These are phyloP conservation scores for Mycena pura DNA, from an alignment of 768 basidiomycete species.

Conservation along the genomic window DNA sequence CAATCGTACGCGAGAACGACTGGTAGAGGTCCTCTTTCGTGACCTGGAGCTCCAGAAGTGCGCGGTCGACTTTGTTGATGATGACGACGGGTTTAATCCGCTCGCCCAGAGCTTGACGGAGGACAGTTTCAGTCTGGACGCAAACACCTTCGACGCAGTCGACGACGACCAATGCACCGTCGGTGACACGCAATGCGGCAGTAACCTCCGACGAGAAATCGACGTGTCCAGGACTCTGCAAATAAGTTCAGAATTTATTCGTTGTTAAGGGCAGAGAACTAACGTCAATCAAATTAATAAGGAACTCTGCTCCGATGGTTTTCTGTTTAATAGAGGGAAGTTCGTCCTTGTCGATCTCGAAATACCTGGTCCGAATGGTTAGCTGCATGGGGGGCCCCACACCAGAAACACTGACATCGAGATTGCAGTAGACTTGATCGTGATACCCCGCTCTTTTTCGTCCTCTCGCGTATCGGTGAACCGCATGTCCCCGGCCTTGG, in stretches of 20 bases:
- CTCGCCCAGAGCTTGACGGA: conserved; percentile 95
- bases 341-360: conserved; percentile 93
- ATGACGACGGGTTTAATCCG: conserved; percentile 99
- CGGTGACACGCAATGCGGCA: conserved; percentile 98
- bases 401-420: conserved; percentile 45
- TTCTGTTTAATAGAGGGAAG: conserved; percentile 88
- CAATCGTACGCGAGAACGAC: conserved; percentile 96
- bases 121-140: conserved; percentile 99
- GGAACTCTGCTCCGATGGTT: conserved; percentile 92
- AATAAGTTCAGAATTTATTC: neutral
- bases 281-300: conserved; percentile 99
- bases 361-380: conserved; percentile 75
- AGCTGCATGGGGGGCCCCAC: neutral
- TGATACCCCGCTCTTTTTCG: conserved; percentile 99
- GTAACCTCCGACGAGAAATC: conserved; percentile 99
- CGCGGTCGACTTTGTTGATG: conserved; percentile 99
- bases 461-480: conserved; percentile 98
- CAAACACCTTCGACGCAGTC: conserved; percentile 99
- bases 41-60: conserved; percentile 97
- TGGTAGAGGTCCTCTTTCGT: conserved; percentile 97
- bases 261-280: neutral
- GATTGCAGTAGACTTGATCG: conserved; percentile 99
- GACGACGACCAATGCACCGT: conserved; percentile 98
- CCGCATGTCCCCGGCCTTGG: conserved; percentile 96
- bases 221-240: conserved; percentile 88